These are phyloP conservation scores for Hamigera avellanea DNA, from an alignment of 495 filamentous ascomycete genomes.

Conservation along the genomic window DNA sequence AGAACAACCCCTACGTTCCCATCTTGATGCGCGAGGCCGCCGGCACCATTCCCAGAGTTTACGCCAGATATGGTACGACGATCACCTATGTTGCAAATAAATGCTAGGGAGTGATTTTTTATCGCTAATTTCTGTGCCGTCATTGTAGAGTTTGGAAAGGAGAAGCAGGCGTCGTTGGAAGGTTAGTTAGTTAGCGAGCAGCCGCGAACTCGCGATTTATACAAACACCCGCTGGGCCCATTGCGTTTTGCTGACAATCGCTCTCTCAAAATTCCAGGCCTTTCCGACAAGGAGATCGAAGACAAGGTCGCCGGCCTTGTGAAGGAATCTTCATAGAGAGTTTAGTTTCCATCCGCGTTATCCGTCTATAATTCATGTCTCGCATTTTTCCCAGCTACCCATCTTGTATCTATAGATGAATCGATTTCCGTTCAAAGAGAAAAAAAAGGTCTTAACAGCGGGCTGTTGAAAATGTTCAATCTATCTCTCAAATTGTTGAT, in stretches of 20 bases:
- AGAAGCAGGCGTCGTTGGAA: slow-evolving; percentile 71
- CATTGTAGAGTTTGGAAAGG: slow-evolving; percentile 68
- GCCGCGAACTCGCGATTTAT: neutral
- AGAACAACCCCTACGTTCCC: slow-evolving; percentile 89
- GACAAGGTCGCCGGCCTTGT: slow-evolving; percentile 74
- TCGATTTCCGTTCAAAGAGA: slow-evolving; percentile 4
- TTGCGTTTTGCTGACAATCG: slow-evolving; percentile 9
- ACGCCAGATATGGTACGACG: slow-evolving; percentile 81
- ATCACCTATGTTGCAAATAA: neutral
- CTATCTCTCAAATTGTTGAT: no score
- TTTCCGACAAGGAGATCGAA: slow-evolving; percentile 89
- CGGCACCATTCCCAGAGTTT: slow-evolving; percentile 72
- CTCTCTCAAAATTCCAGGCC: no score
- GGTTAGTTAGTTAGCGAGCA: slow-evolving; percentile 50
- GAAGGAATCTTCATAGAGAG: slow-evolving; percentile 40
- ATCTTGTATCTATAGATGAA: slow-evolving; percentile 36
- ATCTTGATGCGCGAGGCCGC: slow-evolving; percentile 89
- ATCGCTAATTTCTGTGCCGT: slow-evolving; percentile 4
- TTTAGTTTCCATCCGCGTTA: slow-evolving; percentile 1
- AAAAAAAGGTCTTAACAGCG: slow-evolving; percentile 7
- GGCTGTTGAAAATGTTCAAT: slow-evolving; percentile 1
- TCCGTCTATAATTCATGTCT: slow-evolving; percentile 17
- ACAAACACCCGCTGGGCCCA: no score
- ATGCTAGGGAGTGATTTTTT: neutral
- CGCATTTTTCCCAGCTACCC: slow-evolving; percentile 16